Evolutionary conservation across 352 stramenopile genomes (phyloP).

Genomic region (Phytopythium cucurbitacearum): DNA sequence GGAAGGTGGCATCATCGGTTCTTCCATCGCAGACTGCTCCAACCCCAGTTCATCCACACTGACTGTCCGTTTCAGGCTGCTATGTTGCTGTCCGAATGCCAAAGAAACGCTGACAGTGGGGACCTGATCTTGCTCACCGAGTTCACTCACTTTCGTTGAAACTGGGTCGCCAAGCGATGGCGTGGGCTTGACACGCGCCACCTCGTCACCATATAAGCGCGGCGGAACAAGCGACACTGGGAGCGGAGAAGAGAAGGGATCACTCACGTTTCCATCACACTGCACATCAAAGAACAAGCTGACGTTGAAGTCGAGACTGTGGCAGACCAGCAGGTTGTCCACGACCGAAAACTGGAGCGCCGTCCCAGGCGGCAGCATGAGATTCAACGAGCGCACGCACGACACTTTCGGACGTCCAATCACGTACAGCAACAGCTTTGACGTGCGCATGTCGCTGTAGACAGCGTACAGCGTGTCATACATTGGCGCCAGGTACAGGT

Average conservation of each 20-base stretch:
- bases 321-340: slow-evolving; percentile 79
- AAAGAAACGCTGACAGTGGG: too few relatives aligned
- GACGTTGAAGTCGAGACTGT: slow-evolving; percentile 79
- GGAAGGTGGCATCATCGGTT: too few relatives aligned
- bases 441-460: slow-evolving; percentile 50
- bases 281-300: slow-evolving; percentile 79
- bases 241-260: slow-evolving; percentile 71
- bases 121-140: too few relatives aligned
- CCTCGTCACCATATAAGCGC: neutral
- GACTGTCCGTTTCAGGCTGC: too few relatives aligned
- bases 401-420: slow-evolving; percentile 54
- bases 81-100: too few relatives aligned
- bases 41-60: too few relatives aligned
- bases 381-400: slow-evolving; percentile 70
- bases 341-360: slow-evolving; percentile 70
- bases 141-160: too few relatives aligned
- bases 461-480: slow-evolving; percentile 68
- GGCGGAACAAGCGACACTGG: slow-evolving; percentile 50
- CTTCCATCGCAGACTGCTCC: too few relatives aligned
- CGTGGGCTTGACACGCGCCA: too few relatives aligned
- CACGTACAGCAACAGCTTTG: slow-evolving; percentile 71
- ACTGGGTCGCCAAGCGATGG: too few relatives aligned
- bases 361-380: slow-evolving; percentile 59
- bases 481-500: slow-evolving; percentile 60
- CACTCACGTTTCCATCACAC: slow-evolving; percentile 42